A percentile compares a stretch with the other conserved stretches of the same genome.
These are phyloP conservation scores for Curvularia eragrostidis DNA, from an alignment of 2,329 filamentous ascomycete genomes.

Conservation along the genomic window DNA sequence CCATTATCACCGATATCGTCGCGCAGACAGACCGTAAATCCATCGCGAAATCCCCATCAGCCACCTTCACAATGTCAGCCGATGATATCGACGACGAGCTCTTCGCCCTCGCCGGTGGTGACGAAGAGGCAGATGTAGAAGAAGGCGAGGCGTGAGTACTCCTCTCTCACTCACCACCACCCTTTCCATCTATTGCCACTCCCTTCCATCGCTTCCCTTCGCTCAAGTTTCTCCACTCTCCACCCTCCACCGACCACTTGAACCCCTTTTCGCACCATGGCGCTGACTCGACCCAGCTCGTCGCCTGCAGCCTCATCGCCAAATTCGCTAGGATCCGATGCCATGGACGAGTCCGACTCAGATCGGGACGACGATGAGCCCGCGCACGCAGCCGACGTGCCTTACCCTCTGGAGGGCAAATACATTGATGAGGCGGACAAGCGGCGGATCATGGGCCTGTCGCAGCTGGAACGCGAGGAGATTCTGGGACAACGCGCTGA, in stretches of 20 bases:
- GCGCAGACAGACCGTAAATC: not conserved
- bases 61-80: constrained; percentile 70
- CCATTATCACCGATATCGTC: constrained; percentile 11
- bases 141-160: constrained; percentile 82
- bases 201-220: constrained; percentile 7
- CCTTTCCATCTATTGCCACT: constrained; percentile 10
- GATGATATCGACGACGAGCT: constrained; percentile 83
- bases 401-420: constrained; percentile 87
- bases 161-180: constrained; percentile 19
- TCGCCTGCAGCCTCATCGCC: constrained; percentile 69
- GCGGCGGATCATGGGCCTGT: constrained; percentile 76
- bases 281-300: constrained; percentile 62
- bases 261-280: constrained; percentile 24
- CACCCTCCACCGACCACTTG: constrained; percentile 17
- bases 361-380: constrained; percentile 49
- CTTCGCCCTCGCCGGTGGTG: constrained; percentile 86
- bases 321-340: constrained; percentile 77
- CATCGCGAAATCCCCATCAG: constrained; percentile 8
- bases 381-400: constrained; percentile 66
- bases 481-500: constrained; percentile 86
- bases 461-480: constrained; percentile 89
- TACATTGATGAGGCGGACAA: constrained; percentile 65
- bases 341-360: constrained; percentile 82
- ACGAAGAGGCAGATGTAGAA: constrained; percentile 64
- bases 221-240: constrained; percentile 24